Percentiles rank a stretch among this genome's conserved stretches.
phyloP scores from a whole-genome alignment of 495 filamentous ascomycete species.

The Talaromyces adpressus region DNA sequence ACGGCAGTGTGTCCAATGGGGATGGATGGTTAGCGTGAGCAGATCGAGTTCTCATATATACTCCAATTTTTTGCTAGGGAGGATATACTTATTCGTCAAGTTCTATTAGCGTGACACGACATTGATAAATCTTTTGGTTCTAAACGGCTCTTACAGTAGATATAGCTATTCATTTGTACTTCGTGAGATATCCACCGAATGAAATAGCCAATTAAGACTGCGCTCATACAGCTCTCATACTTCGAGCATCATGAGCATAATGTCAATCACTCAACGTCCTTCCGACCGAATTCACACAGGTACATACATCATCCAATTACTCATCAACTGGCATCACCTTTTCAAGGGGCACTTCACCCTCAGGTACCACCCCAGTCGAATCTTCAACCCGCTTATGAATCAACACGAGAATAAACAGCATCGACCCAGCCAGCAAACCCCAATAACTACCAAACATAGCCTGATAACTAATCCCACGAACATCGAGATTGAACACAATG shows the following conservation, averaged over 20 bases:
- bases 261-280: not conserved
- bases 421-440: constrained; percentile 12
- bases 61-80: not conserved
- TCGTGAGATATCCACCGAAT: not conserved
- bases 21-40: not conserved
- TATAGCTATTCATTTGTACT: not conserved
- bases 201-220: not conserved
- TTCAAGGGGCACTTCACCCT: not conserved
- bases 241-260: not conserved
- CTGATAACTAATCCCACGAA: constrained; percentile 10
- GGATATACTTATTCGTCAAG: not conserved
- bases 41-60: not conserved
- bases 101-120: not conserved
- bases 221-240: not conserved
- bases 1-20: not conserved
- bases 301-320: not conserved
- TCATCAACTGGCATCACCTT: not conserved
- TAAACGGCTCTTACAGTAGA: not conserved
- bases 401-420: constrained; percentile 9
- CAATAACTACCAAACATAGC: constrained; percentile 14
- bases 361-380: not conserved
- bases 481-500: constrained; percentile 14
- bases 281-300: not conserved
- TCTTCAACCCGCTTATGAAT: constrained; percentile 12
- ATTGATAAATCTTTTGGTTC: not conserved